Evolutionary conservation across 2,329 filamentous ascomycete species (phyloP).

Genomic region (Phialophora chinensis): DNA sequence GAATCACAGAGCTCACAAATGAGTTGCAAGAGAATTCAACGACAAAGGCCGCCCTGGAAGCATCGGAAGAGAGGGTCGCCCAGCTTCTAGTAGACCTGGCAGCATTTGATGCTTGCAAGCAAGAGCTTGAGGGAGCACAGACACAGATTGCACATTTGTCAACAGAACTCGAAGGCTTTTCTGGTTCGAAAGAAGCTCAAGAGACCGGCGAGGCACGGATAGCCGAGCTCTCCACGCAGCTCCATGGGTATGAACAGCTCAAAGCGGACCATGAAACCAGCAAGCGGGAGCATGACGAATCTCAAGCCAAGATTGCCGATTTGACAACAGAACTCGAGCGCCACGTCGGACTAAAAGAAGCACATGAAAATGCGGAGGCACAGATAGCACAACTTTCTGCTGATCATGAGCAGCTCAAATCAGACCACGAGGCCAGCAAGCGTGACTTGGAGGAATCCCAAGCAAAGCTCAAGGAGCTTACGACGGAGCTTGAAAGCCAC

Average conservation of each 20-base stretch:
- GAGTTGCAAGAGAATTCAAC: conserved; percentile 20
- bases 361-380: conserved; percentile 15
- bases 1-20: conserved; percentile 24
- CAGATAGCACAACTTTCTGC: conserved; percentile 25
- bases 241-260: conserved; percentile 19
- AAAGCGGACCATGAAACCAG: conserved; percentile 18
- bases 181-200: conserved; percentile 15
- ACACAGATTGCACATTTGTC: conserved; percentile 22
- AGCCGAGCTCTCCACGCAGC: conserved; percentile 22
- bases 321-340: conserved; percentile 11
- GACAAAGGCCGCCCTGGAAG: conserved; percentile 24
- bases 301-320: conserved; percentile 8
- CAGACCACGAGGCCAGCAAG: conserved; percentile 15
- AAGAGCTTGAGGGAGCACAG: conserved; percentile 27
- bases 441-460: neutral
- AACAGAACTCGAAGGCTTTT: conserved; percentile 20
- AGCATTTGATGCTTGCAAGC: conserved; percentile 18
- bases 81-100: conserved; percentile 29
- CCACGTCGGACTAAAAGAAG: neutral
- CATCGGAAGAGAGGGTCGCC: conserved; percentile 27
- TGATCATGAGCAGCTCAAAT: conserved; percentile 22
- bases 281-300: conserved; percentile 18
- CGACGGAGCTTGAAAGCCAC: neutral
- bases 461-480: neutral
- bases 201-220: conserved; percentile 21